These are phyloP conservation scores for Silene conica DNA, from an alignment of 148 eudicot species.

Conservation along the genomic window DNA sequence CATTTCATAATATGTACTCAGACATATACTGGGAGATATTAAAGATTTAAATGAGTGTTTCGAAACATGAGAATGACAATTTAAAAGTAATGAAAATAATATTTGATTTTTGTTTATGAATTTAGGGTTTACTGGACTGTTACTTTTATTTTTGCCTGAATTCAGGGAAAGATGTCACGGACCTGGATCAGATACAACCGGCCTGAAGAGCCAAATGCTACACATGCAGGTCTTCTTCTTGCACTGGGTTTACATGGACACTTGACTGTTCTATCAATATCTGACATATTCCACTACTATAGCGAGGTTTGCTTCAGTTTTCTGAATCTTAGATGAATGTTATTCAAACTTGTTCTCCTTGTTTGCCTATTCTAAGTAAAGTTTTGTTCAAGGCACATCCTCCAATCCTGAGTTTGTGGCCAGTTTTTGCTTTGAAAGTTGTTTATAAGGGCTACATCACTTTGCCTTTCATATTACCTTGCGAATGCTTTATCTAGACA, in stretches of 20 bases:
- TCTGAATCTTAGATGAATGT: neutral
- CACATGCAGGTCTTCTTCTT: constrained; percentile 94
- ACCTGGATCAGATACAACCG: constrained; percentile 95
- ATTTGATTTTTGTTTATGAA: neutral
- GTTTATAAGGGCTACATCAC: neutral
- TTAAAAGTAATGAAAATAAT: neutral
- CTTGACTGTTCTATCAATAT: constrained; percentile 65
- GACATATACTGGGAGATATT: no score
- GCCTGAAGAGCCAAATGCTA: constrained; percentile 79
- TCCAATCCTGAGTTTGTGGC: neutral
- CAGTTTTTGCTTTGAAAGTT: neutral
- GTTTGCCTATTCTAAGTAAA: neutral
- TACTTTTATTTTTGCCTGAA: neutral
- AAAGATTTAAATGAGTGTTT: neutral
- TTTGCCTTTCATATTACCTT: neutral
- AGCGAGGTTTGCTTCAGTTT: constrained; percentile 44
- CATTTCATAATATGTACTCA: neutral
- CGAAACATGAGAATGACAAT: neutral
- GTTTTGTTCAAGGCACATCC: no score
- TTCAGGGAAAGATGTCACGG: constrained; percentile 92
- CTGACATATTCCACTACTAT: constrained; percentile 81
- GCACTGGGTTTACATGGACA: constrained; percentile 93
- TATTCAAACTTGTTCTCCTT: neutral
- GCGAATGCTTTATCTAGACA: neutral
- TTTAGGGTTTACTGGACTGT: neutral